Conservation (phyloP, 208 protist species). For the Angomonas deanei region DNA sequence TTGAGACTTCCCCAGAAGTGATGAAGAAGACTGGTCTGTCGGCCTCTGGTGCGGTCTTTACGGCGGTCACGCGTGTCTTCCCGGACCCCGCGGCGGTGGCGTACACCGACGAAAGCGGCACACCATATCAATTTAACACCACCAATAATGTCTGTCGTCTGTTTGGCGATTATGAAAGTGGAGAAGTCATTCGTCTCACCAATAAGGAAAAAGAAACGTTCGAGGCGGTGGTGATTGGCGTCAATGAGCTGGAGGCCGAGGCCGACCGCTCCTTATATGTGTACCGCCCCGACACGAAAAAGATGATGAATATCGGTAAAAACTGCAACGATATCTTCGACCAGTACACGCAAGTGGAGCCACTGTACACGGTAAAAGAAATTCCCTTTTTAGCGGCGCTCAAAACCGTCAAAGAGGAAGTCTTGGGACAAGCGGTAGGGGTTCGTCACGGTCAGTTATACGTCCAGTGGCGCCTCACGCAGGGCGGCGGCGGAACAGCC, state of each 20-base stretch:
- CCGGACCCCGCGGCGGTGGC: conserved; percentile 18
- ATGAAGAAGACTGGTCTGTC: conserved; percentile 53
- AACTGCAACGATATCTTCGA: conserved; percentile 56
- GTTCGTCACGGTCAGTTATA: conserved; percentile 69
- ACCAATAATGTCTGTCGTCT: conserved; percentile 21
- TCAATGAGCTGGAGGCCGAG: conserved; percentile 50
- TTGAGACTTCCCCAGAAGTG: conserved; percentile 41
- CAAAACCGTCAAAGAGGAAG: conserved; percentile 49
- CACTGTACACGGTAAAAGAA: conserved; percentile 12
- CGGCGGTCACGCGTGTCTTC: conserved; percentile 25
- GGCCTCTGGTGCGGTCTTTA: conserved; percentile 40
- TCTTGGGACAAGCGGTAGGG: conserved; percentile 75
- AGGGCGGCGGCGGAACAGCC: conserved; percentile 32
- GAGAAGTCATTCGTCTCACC: conserved; percentile 49
- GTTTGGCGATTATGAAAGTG: conserved; percentile 65
- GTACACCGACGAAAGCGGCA: neutral
- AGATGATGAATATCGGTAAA: conserved; percentile 58
- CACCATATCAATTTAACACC: neutral
- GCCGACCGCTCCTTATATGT: conserved; percentile 50
- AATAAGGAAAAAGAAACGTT: conserved; percentile 7
- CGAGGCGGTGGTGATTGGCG: conserved; percentile 67
- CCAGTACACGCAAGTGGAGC: conserved; percentile 24
- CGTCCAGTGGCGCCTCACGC: conserved; percentile 75
- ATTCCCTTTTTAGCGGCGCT: conserved; percentile 14
- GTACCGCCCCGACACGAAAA: conserved; percentile 22